Conservation (phyloP, 1,139 yeast species). For the Nakaseomyces sp. region DNA sequence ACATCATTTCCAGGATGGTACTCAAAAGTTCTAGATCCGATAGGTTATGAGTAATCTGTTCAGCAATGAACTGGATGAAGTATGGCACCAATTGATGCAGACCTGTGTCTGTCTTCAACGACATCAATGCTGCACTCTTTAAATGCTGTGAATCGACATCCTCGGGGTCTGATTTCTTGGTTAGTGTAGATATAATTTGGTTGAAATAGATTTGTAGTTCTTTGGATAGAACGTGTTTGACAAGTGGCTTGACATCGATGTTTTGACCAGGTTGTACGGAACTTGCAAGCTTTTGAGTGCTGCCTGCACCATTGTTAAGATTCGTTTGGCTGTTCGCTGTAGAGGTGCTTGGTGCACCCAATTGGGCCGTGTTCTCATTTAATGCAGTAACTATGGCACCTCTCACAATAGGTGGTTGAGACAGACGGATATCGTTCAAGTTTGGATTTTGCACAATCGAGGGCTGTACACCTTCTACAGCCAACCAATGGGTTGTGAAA, state of each 20-base stretch:
- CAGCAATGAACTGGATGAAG: slow-evolving; percentile 91
- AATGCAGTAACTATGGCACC: slow-evolving; percentile 56
- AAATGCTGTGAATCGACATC: slow-evolving; percentile 45
- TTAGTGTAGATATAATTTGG: slow-evolving; percentile 73
- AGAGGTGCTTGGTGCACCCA: slow-evolving; percentile 21
- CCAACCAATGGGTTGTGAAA: slow-evolving; percentile 96
- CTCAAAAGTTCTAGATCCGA: slow-evolving; percentile 62
- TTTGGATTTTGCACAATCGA: slow-evolving; percentile 95
- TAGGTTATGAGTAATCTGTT: slow-evolving; percentile 83
- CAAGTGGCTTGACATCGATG: slow-evolving; percentile 81
- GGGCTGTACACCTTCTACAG: slow-evolving; percentile 98
- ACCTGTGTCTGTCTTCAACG: slow-evolving; percentile 88
- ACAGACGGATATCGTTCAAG: slow-evolving; percentile 57
- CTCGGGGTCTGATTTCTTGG: slow-evolving; percentile 34
- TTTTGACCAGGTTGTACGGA: slow-evolving; percentile 40
- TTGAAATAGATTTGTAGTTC: slow-evolving; percentile 92
- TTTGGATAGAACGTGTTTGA: slow-evolving; percentile 91
- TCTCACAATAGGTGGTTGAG: slow-evolving; percentile 55
- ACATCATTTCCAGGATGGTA: slow-evolving; percentile 87
- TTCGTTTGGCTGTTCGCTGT: slow-evolving; percentile 8
- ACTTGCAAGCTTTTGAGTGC: slow-evolving; percentile 30
- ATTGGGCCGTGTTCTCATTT: slow-evolving; percentile 31
- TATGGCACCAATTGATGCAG: slow-evolving; percentile 94
- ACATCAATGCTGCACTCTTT: slow-evolving; percentile 71
- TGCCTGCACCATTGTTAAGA: slow-evolving; percentile 9